phyloP scores from a whole-genome alignment of 495 filamentous ascomycete species.

The Podospora pseudocomata region DNA sequence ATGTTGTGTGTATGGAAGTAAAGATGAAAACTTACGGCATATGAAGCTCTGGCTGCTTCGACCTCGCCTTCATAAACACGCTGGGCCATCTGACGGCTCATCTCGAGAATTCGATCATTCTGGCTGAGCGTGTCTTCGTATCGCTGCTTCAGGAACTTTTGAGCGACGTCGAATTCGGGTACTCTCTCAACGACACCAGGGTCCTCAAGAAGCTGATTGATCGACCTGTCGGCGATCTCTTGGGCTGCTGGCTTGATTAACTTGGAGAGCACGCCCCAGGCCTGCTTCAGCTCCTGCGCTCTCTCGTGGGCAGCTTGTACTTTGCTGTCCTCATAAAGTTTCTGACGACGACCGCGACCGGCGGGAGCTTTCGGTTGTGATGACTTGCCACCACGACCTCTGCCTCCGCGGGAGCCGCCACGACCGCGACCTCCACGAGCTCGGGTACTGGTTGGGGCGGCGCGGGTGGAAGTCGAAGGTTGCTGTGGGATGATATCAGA shows the following conservation, averaged over 20 bases:
- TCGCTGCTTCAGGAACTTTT: conserved; percentile 32
- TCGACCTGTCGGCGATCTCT: conserved; percentile 39
- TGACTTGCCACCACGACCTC: conserved; percentile 33
- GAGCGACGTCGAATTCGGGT: conserved; percentile 29
- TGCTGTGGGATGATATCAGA: conserved; percentile 30
- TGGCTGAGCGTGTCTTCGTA: conserved; percentile 25
- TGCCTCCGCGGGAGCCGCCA: conserved; percentile 19
- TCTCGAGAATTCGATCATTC: conserved; percentile 18
- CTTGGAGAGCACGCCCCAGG: conserved; percentile 36
- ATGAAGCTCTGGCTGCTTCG: conserved; percentile 14
- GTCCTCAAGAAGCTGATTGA: conserved; percentile 36
- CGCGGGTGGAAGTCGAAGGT: conserved; percentile 10
- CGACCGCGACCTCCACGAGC: conserved; percentile 31
- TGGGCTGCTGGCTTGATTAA: conserved; percentile 41
- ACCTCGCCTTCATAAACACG: conserved; percentile 22
- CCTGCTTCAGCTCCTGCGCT: conserved; percentile 39
- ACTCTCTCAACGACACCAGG: conserved; percentile 32
- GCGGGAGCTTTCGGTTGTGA: conserved; percentile 31
- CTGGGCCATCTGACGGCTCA: conserved; percentile 20
- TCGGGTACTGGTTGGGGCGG: conserved; percentile 15
- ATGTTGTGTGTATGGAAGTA: not conserved
- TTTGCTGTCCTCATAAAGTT: conserved; percentile 36
- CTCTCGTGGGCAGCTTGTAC: conserved; percentile 48
- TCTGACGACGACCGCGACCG: conserved; percentile 43
- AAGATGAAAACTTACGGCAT: conserved; percentile 19